Evolutionary conservation across 2,329 filamentous ascomycete species (phyloP).

Genomic region (Xylariaceae sp.): DNA sequence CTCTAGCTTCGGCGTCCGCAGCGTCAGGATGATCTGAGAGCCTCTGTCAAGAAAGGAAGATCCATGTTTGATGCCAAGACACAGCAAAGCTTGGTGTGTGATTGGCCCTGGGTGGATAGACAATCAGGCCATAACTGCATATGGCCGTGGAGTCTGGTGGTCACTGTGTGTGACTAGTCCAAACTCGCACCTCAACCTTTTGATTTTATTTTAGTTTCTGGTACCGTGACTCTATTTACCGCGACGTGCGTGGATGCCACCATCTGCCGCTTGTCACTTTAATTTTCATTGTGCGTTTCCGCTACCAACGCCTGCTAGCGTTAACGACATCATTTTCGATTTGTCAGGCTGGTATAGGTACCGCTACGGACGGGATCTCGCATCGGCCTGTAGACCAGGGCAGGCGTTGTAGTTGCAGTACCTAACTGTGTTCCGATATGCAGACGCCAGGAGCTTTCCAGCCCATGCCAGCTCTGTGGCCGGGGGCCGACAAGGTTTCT

Average conservation of each 20-base stretch:
- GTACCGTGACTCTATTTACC: not conserved
- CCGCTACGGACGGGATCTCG: slow-evolving; percentile 1
- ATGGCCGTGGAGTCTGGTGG: slow-evolving; percentile 5
- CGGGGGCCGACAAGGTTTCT: too few relatives aligned
- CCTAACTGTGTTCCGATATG: too few relatives aligned
- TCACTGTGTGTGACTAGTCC: not conserved
- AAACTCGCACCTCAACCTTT: too few relatives aligned
- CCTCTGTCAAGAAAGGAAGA: slow-evolving; percentile 3
- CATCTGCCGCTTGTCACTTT: too few relatives aligned
- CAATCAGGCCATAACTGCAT: slow-evolving; percentile 9
- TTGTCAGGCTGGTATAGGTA: not conserved
- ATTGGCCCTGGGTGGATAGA: slow-evolving; percentile 4
- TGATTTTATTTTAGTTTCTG: too few relatives aligned
- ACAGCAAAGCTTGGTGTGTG: not conserved
- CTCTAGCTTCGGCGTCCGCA: too few relatives aligned
- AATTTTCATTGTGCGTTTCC: too few relatives aligned
- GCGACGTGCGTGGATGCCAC: too few relatives aligned
- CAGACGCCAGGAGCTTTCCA: too few relatives aligned
- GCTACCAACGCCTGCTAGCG: too few relatives aligned
- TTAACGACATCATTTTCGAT: not conserved
- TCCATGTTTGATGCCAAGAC: slow-evolving; percentile 3
- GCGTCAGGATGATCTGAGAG: too few relatives aligned
- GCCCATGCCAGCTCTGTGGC: too few relatives aligned
- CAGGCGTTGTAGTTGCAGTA: not conserved
- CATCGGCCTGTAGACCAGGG: not conserved